Percentiles rank a stretch among this genome's conserved stretches.
Conservation (phyloP, 2,329 filamentous ascomycete genomes). For the Aspergillus jensenii region DNA sequence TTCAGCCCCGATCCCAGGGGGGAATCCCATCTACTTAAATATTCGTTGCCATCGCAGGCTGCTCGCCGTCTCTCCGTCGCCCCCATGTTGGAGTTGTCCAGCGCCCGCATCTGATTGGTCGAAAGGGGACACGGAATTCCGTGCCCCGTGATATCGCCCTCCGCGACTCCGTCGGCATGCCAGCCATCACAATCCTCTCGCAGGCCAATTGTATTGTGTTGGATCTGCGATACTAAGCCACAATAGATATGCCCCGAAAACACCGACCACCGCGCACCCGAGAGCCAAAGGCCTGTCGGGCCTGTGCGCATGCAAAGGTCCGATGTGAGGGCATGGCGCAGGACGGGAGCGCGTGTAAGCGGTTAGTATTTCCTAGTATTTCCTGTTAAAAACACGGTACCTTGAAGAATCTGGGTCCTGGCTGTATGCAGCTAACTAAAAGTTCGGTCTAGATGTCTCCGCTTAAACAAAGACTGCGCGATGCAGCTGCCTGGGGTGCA, state of each 20-base stretch:
- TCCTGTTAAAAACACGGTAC: not conserved
- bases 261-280: not conserved
- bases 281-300: slow-evolving; percentile 5
- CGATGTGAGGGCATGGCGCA: not conserved
- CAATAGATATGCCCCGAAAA: not conserved
- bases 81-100: not conserved
- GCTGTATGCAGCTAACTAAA: not conserved
- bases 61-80: not conserved
- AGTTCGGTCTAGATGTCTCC: slow-evolving; percentile 23
- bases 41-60: not conserved
- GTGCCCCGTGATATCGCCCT: not conserved
- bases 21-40: not conserved
- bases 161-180: not conserved
- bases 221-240: not conserved
- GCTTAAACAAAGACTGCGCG: slow-evolving; percentile 27
- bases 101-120: not conserved
- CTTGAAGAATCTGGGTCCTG: too few species aligned
- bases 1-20: too few species aligned
- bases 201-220: too few species aligned
- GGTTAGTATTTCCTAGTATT: not conserved
- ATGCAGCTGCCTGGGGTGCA: slow-evolving; percentile 27
- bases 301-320: not conserved
- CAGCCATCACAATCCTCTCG: too few species aligned
- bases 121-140: not conserved
- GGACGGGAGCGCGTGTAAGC: not conserved